Evolutionary conservation across 768 basidiomycete genomes (phyloP), one percentile per base, ranked within the genome.

Genomic region (Leccinellum rugosiceps): DNA sequence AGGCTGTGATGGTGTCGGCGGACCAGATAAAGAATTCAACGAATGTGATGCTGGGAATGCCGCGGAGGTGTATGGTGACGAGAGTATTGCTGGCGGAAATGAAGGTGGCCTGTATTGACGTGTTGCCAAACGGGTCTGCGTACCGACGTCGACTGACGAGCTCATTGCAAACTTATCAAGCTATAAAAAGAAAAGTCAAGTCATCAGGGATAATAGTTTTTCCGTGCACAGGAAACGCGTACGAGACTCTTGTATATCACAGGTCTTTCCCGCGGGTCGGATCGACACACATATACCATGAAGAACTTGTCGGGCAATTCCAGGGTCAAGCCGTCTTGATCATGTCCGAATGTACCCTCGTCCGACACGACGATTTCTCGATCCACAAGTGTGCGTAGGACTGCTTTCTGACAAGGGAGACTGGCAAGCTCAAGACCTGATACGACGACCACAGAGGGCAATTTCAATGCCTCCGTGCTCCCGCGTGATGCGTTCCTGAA

Each of bases 131-230:
- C 72, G 70, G 28, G 75, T 73, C 10, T 73, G 70, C 38, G 79
- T 72, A 23, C 80, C 76, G 10, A 88, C 67, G 31, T 77, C 72
- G 49, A 89, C 70, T 43, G 82, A 82, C 6, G 80, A 82, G 64
- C 88, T 92, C 81, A 93, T 85, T 3, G 89, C 79, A 67, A 93
- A 92, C 64, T 80, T 82, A 67, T 93, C 89, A 14, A 93, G 77
- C 90, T 92, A 55, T 25, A 38, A 50, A 53, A 35, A 31, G 49
- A 54, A 46, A 54, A 46, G 25, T 25, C 25, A 26, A n/a, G 43
- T 59, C 50, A 64, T 10, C 34, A 35, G 53, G n/a, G 28, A 25
- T 0, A 23, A 21, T 6, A 21, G 17, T 9, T 19, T 49, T 35
- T 17, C 44, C 15, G 23, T 23, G 10, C 48, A 55, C 15, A 19